These are phyloP conservation scores for Blastocladiella emersonii DNA, from an alignment of 371 early-diverging fungal genomes.

Conservation along the genomic window DNA sequence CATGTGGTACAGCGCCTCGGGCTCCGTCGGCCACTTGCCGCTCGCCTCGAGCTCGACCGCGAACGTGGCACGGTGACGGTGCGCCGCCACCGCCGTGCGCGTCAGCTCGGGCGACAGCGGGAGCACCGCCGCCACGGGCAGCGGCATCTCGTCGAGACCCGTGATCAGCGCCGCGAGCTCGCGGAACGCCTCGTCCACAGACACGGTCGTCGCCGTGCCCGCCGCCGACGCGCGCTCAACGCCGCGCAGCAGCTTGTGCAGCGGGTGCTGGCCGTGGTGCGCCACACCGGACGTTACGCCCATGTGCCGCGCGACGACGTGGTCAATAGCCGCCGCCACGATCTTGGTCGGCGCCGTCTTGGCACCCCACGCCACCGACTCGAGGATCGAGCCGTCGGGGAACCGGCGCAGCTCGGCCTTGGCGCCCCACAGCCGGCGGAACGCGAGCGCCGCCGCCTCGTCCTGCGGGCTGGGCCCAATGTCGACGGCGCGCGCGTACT, in stretches of 20 bases:
- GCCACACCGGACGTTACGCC: neutral
- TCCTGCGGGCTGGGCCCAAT: conserved; percentile 61
- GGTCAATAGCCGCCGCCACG: conserved; percentile 50
- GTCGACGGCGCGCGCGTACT: conserved; percentile 53
- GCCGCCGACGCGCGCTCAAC: neutral
- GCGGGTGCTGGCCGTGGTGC: neutral
- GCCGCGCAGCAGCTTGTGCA: neutral
- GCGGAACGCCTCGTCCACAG: neutral
- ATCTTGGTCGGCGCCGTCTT: conserved; percentile 55
- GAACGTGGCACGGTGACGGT: neutral
- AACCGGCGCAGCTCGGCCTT: conserved; percentile 73
- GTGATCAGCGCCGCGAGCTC: neutral
- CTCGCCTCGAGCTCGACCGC: neutral
- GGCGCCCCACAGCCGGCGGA: conserved; percentile 69
- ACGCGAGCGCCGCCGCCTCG: conserved; percentile 42
- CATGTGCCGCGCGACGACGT: conserved; percentile 1
- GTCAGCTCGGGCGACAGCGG: conserved; percentile 1
- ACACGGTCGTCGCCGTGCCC: neutral
- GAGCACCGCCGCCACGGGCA: neutral
- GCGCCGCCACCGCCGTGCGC: neutral
- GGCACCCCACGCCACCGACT: conserved; percentile 68
- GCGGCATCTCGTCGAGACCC: neutral
- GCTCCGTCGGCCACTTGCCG: neutral
- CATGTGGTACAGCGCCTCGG: conserved; percentile 3
- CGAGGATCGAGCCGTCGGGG: conserved; percentile 69